Conservation (phyloP, 495 filamentous ascomycete species). For the Aspergillus bertholletiae region DNA sequence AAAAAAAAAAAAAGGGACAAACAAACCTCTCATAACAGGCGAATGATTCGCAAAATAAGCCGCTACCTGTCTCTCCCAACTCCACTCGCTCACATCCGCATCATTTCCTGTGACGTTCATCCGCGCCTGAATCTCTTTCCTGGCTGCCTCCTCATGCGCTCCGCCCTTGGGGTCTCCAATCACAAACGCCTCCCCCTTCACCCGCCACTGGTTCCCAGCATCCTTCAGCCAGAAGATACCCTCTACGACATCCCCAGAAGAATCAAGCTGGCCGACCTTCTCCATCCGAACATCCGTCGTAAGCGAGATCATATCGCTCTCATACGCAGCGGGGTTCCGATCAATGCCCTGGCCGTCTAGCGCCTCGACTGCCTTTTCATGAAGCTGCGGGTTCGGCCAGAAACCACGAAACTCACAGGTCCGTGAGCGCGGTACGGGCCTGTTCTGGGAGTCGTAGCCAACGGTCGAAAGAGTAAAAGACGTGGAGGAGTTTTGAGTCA, state of each 20-base stretch:
- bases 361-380: constrained; percentile 54
- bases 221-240: constrained; percentile 79
- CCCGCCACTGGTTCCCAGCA: constrained; percentile 74
- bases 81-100: constrained; percentile 44
- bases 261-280: constrained; percentile 65
- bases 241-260: constrained; percentile 64
- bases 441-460: constrained; percentile 32
- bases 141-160: constrained; percentile 35
- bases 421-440: constrained; percentile 55
- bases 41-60: constrained; percentile 84
- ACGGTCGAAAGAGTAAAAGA: constrained; percentile 75
- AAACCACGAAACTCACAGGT: constrained; percentile 79
- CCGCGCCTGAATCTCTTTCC: constrained; percentile 50
- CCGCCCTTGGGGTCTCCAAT: constrained; percentile 60
- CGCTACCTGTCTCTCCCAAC: constrained; percentile 72
- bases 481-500: constrained; percentile 60
- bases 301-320: constrained; percentile 73
- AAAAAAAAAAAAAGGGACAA: constrained; percentile 1
- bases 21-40: constrained; percentile 66
- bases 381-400: constrained; percentile 57
- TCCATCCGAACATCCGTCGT: constrained; percentile 87
- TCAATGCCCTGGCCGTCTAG: constrained; percentile 53
- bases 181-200: constrained; percentile 71
- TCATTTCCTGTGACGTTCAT: constrained; percentile 22
- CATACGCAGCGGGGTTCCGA: constrained; percentile 62